Base-by-base conservation (phyloP, 495 filamentous ascomycete species). In the Neohortaea acidophila region DNA sequence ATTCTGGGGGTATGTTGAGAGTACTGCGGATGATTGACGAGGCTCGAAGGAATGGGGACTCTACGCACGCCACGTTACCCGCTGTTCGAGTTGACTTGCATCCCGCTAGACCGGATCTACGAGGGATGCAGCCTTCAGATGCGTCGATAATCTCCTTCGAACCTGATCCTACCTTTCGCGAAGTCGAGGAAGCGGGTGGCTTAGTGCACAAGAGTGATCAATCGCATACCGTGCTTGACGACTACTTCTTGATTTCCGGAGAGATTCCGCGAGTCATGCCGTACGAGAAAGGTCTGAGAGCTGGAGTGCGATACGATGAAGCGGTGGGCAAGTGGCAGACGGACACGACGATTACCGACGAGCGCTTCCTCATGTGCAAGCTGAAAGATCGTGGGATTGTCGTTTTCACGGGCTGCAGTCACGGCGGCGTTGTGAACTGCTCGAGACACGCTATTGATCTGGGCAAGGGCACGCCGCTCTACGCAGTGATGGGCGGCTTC, bases 401-500 rank as follows among this genome's bases (percentile, higher is more conserved):
- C 5, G 55, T 75, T 12, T 73, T 77, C 51, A 75, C 70, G 1
- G 71, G 69, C n/a, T 76, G 72, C 53, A 70, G 66, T 43, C 72
- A 75, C 39, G 67, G 67, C 1, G 72, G 72, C 2, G 70, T 75
- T 5, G 63, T 76, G 33, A 76, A 77, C 49, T 59, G 67, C 23
- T 47, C 65, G 0, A 59, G 59, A 19, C 63, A 74, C 45, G 69
- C 72, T 0, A 25, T 69, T 3, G 54, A 64, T 0, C 52, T 66
- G 3, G 49, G 59, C 1, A 51, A 52, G 9, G 51, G 42, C 10
- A 52, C 61, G 7, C 69, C 67, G 12, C 49, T 77, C 0, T 67
- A 76, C 43, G 66, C 69, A 0, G 62, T 76, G 4, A 59, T 77
- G 6, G 73, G 73, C 11, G 73, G 73, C 2, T 77, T 67, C 29